phyloP scores from a whole-genome alignment of 345 rosid genomes.

The Diplotaxis tenuifolia region DNA sequence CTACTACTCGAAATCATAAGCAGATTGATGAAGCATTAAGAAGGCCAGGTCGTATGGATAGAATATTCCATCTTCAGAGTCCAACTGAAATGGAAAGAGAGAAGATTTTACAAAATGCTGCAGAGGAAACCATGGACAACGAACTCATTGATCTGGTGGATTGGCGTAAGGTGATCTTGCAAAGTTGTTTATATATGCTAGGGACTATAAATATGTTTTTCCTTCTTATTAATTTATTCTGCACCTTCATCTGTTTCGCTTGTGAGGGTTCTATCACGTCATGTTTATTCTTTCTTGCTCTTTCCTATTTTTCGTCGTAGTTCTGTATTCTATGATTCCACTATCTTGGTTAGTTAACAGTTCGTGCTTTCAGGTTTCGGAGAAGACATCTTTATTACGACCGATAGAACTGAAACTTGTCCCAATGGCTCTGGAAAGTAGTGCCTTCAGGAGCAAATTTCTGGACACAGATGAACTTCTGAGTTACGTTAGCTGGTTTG shows the following conservation, averaged over 20 bases:
- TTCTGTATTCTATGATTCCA: conserved; percentile 14
- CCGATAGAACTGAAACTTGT: conserved; percentile 89
- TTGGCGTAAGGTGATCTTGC: conserved; percentile 83
- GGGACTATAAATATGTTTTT: background rate
- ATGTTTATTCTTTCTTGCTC: conserved; percentile 3
- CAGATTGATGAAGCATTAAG: conserved; percentile 89
- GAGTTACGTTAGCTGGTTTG: conserved; percentile 86
- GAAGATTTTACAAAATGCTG: conserved; percentile 66
- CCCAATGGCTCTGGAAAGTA: conserved; percentile 88
- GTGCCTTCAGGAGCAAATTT: conserved; percentile 92
- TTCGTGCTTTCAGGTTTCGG: conserved; percentile 66
- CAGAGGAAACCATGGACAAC: conserved; percentile 84
- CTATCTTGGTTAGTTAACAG: conserved; percentile 29
- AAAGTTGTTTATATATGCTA: conserved; percentile 4
- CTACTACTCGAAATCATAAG: conserved; percentile 84
- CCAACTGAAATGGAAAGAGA: conserved; percentile 93
- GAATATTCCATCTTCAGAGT: conserved; percentile 83
- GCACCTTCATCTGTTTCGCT: background rate
- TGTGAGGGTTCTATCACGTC: conserved; percentile 8
- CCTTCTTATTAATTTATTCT: background rate
- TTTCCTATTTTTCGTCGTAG: conserved; percentile 17
- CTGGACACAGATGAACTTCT: conserved; percentile 87
- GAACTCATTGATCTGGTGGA: conserved; percentile 74
- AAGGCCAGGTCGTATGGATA: conserved; percentile 97
- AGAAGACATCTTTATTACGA: conserved; percentile 80